Base-by-base conservation (phyloP, 176 grass and related monocot species). In the Neostapfia colusana region DNA sequence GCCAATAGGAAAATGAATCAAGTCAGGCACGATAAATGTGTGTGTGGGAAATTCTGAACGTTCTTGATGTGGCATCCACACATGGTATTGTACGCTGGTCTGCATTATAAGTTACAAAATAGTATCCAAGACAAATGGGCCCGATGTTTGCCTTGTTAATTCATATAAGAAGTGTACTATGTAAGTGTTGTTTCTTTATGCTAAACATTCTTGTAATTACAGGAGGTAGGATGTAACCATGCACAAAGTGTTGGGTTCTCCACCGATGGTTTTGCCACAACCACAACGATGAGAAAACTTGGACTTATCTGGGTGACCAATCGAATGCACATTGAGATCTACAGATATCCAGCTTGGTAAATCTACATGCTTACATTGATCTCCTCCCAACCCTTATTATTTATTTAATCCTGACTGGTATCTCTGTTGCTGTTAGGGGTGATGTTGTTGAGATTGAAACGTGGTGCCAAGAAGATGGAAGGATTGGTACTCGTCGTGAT, bases 181-280 rank as follows among this genome's bases (percentile, higher is more conserved):
- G 10, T 16, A 20, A 35, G 10, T 37, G 39, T 55, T 46, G 25
- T 46, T 48, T 79, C 15, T 73, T 46, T 69, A 43, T 63, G 5
- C 17, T 79, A 53, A 64, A 46, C 39, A 61, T 64, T 73, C 65
- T 87, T 57, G 11, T 53, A 81, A 81, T 18, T 84, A 57, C 85
- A 99, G 95, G 95, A 99, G 83, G 89, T 99, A 41, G 95, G 91
- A 60, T 92, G 95, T 65, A 99, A 95, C 83, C 95, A 99, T 86
- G 92, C 87, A 35, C 95, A 95, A 74, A 90, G 91, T 72, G 80
- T 99, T 38, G 95, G 95, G 40, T 99, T 95, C 77, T 99, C 95
- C 71, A 99, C 89, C 15, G 87, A 99, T 85, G 95, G 95, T 63
- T 99, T 99, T n/a, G 91, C 92, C 72, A 99, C 91, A 1, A 99